Conservation (phyloP, 768 basidiomycete genomes). For the Fibroporia radiculosa region DNA sequence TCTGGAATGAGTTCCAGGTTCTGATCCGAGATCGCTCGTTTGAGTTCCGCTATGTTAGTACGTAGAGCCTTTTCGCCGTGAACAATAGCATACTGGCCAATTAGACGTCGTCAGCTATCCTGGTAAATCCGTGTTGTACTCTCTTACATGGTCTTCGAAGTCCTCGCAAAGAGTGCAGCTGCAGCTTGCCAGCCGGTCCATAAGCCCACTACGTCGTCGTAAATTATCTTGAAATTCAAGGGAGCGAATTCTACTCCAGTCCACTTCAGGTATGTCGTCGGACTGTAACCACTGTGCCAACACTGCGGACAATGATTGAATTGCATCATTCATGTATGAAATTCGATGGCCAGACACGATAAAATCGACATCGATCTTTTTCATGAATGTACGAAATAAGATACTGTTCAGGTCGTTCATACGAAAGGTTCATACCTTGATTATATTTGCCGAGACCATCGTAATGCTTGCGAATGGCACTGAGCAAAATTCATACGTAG, state of each 20-base stretch:
- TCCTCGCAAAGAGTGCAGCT: constrained; percentile 54
- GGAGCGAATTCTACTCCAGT: constrained; percentile 74
- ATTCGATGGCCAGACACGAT: constrained; percentile 64
- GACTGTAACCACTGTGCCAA: constrained; percentile 49
- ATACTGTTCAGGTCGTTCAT: neutral
- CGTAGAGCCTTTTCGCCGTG: constrained; percentile 74
- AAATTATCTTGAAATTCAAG: constrained; percentile 88
- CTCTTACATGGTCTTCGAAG: constrained; percentile 71
- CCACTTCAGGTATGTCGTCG: constrained; percentile 58
- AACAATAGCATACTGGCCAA: constrained; percentile 60
- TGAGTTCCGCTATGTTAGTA: constrained; percentile 68
- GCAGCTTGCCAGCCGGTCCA: constrained; percentile 32
- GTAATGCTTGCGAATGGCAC: constrained; percentile 70
- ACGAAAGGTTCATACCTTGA: constrained; percentile 57
- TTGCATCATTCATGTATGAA: constrained; percentile 49
- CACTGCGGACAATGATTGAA: constrained; percentile 40
- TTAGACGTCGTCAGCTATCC: neutral
- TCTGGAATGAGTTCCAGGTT: constrained; percentile 95
- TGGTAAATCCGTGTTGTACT: neutral
- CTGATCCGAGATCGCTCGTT: constrained; percentile 87
- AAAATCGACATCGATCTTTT: constrained; percentile 62
- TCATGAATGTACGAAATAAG: neutral
- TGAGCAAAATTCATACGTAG: constrained; percentile 56
- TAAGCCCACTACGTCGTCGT: constrained; percentile 45
- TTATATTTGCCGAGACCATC: constrained; percentile 56